Evolutionary conservation across 371 early-diverging fungal species (phyloP).

Genomic region (Rhizopus arrhizus): DNA sequence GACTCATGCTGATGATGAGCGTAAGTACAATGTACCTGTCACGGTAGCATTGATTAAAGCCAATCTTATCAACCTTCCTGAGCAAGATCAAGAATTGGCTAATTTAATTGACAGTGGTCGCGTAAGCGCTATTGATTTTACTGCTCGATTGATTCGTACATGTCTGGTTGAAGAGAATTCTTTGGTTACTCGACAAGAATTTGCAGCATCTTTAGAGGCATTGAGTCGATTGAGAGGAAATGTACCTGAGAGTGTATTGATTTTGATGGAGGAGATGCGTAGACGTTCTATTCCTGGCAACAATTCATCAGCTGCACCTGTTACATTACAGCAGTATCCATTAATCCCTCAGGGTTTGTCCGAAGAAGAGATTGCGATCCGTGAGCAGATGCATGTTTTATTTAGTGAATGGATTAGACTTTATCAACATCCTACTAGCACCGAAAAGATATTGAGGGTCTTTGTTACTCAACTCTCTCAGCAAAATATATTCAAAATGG

Average conservation of each 20-base stretch:
- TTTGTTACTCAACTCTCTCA: constrained; percentile 78
- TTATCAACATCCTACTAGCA: constrained; percentile 81
- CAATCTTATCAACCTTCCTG: constrained; percentile 73
- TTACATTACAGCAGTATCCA: constrained; percentile 10
- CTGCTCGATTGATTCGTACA: constrained; percentile 72
- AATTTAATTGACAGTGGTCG: constrained; percentile 78
- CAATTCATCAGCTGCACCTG: constrained; percentile 10
- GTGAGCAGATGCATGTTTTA: constrained; percentile 70
- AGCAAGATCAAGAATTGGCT: constrained; percentile 87
- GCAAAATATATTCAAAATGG: constrained; percentile 75
- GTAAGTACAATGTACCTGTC: constrained; percentile 85
- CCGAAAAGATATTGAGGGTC: constrained; percentile 67
- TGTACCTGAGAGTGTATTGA: constrained; percentile 62
- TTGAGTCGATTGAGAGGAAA: constrained; percentile 69
- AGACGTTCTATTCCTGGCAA: constrained; percentile 18
- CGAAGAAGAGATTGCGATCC: constrained; percentile 52
- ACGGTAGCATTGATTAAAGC: constrained; percentile 80
- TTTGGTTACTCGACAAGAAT: constrained; percentile 68
- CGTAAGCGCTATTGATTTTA: constrained; percentile 75
- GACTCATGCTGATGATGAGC: constrained; percentile 92
- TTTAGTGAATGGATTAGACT: constrained; percentile 90
- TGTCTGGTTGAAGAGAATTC: constrained; percentile 68
- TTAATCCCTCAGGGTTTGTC: constrained; percentile 18
- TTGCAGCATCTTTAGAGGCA: constrained; percentile 72
- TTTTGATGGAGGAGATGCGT: constrained; percentile 47